A percentile compares a stretch with the other conserved stretches of the same genome.
Evolutionary conservation across 352 stramenopile genomes (phyloP).

Genomic region (Phytophthora constricta): DNA sequence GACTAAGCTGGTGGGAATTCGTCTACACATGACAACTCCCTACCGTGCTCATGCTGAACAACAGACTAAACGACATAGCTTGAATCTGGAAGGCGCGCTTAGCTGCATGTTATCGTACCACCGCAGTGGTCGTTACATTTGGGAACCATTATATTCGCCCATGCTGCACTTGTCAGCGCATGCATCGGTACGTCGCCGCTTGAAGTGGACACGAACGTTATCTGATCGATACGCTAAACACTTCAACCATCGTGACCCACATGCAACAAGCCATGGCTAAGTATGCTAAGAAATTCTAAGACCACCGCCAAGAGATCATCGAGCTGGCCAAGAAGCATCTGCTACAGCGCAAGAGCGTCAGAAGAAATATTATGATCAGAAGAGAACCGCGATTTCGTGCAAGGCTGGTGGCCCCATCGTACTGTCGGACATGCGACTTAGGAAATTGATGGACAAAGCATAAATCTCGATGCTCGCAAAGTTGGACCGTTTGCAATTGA

Average conservation of each 20-base stretch:
- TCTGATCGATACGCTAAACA: neutral
- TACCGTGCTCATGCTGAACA: constrained; percentile 25
- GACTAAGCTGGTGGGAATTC: constrained; percentile 23
- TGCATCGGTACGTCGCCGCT: constrained; percentile 17
- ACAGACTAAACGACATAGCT: constrained; percentile 21
- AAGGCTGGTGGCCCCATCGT: constrained; percentile 12
- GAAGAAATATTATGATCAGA: constrained; percentile 26
- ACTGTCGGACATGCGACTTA: constrained; percentile 17
- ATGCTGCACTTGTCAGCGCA: constrained; percentile 16
- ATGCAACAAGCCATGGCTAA: constrained; percentile 5
- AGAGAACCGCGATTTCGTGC: constrained; percentile 9
- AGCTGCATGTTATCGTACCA: constrained; percentile 23
- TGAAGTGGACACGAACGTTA: constrained; percentile 19
- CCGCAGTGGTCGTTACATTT: constrained; percentile 14
- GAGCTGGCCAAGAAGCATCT: constrained; percentile 9
- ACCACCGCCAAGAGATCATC: constrained; percentile 16
- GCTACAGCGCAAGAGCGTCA: constrained; percentile 8
- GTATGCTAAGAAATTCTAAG: constrained; percentile 17
- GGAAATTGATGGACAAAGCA: constrained; percentile 14
- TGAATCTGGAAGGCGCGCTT: constrained; percentile 21
- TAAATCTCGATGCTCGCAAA: constrained; percentile 16
- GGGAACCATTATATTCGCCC: constrained; percentile 22
- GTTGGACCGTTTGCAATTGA: constrained; percentile 19
- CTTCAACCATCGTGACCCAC: neutral
- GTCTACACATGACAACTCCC: constrained; percentile 22